Base-by-base conservation (phyloP, 73 alveolate species). In the Paramecium caudatum region DNA sequence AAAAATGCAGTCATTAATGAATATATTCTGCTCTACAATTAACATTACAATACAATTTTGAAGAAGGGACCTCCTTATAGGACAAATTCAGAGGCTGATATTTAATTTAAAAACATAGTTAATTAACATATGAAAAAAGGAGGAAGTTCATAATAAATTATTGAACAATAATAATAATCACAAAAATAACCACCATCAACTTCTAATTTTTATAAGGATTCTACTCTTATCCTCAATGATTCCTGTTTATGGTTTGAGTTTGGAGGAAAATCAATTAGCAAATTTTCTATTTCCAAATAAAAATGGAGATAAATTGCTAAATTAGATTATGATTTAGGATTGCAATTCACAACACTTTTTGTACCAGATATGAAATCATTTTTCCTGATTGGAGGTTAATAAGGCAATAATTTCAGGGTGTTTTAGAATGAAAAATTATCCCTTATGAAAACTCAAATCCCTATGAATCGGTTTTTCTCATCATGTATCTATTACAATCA, bases 251-350 rank as follows among this genome's bases (percentile, higher is more conserved):
- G 99, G 99, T 97, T 97, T 91, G 99, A 97, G 90, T 96, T 70
- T 82, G 99, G 99, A 5, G 99, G 99, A 19, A 82, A 93, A 68
- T 94, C 94, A 91, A 94, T 96, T 23, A 98, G 99, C 3, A 91
- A 95, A 88, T 94, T 96, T 91, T 62, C 69, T 12, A 87, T 95
- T 39, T 85, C 92, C 49, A 91, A 96, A 94, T 94, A 95, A 85
- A 96, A 96, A 85, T 96, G 99, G 99, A 91, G 95, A 61, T 91
- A 96, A 43, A 94, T 94, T 48, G 98, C 97, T 46, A 97, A 97
- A 80, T 94, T 93, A 62, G 97, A 97, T 82, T 93, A 94, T 10
- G 97, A 97, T 16, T 97, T 95, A 93, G 94, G 97, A 4, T 82
- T 95, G 88, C 98, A 97, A 82, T 96, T 94, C 90, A 92, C 98